These are phyloP conservation scores for Sarcocystis neurona DNA, from an alignment of 169 alveolate species.

Conservation along the genomic window DNA sequence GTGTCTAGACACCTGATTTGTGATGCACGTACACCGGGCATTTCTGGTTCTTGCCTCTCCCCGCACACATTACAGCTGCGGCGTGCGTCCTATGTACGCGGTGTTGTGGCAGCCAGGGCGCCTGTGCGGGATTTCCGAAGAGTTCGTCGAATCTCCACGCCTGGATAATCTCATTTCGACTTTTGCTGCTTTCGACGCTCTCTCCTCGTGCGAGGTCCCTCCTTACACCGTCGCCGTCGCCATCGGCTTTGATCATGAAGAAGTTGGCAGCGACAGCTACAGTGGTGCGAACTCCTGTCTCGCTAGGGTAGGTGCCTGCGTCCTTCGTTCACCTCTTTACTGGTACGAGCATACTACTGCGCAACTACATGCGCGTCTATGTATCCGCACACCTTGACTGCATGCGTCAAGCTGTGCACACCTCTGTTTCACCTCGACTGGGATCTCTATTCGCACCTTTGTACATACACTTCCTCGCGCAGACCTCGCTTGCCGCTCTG, in stretches of 20 bases:
- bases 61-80: too few relatives aligned
- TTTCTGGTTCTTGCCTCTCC: too few relatives aligned
- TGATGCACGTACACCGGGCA: background rate
- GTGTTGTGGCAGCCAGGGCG: conserved; percentile 70
- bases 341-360: too few relatives aligned
- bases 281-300: conserved; percentile 86
- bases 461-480: too few relatives aligned
- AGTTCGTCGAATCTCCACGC: conserved; percentile 91
- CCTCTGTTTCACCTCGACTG: too few relatives aligned
- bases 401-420: too few relatives aligned
- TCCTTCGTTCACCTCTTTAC: too few relatives aligned
- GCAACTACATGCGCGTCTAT: too few relatives aligned
- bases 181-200: conserved; percentile 86
- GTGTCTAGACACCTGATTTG: background rate
- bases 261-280: conserved; percentile 88
- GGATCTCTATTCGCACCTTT: too few relatives aligned
- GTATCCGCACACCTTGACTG: too few relatives aligned
- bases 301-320: conserved; percentile 44
- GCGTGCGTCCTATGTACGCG: too few relatives aligned
- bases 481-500: too few relatives aligned
- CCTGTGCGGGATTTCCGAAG: conserved; percentile 89
- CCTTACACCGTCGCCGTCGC: conserved; percentile 65
- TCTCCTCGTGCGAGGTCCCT: conserved; percentile 49
- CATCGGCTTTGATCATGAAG: conserved; percentile 94
- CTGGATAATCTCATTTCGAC: conserved; percentile 91